Evolutionary conservation across 768 basidiomycete genomes (phyloP).

Genomic region (Glaciozyma antarctica): DNA sequence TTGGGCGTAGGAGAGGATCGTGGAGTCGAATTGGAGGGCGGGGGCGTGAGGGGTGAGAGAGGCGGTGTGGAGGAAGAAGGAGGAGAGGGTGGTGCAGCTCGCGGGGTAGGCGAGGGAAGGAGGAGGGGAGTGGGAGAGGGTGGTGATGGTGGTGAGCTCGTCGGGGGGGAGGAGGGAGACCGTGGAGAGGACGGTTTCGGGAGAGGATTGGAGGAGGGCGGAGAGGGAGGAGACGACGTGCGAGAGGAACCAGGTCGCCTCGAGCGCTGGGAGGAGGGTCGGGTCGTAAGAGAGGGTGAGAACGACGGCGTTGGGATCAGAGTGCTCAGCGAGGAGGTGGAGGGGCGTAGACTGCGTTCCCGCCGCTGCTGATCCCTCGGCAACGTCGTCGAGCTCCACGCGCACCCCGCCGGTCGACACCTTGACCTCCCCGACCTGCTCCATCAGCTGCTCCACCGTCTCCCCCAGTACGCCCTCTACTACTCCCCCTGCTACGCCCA

Average conservation of each 20-base stretch:
- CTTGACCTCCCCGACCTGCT: background rate
- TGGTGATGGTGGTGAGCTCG: conserved; percentile 1
- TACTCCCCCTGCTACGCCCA: background rate
- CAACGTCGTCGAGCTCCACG: background rate
- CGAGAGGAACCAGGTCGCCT: conserved; percentile 25
- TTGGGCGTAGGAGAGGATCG: conserved; percentile 13
- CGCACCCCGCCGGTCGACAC: background rate
- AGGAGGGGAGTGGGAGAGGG: background rate
- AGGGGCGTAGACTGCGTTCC: background rate
- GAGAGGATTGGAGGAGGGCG: background rate
- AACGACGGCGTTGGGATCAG: background rate
- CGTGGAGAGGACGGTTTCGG: background rate
- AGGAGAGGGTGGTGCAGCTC: background rate
- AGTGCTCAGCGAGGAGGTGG: background rate
- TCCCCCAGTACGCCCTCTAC: conserved; percentile 11
- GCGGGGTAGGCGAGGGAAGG: conserved; percentile 12
- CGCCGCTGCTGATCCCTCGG: background rate
- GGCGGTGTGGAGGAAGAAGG: conserved; percentile 25
- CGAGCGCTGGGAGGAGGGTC: conserved; percentile 7
- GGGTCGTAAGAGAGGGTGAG: conserved; percentile 14
- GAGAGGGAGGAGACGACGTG: background rate
- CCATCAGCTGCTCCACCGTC: background rate
- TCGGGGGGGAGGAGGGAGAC: conserved; percentile 1
- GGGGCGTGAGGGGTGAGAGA: conserved; percentile 7
- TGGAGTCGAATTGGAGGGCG: conserved; percentile 13